A percentile compares a stretch with the other conserved stretches of the same genome.
Conservation (phyloP, 495 filamentous ascomycete genomes). For the Daldinia decipiens region DNA sequence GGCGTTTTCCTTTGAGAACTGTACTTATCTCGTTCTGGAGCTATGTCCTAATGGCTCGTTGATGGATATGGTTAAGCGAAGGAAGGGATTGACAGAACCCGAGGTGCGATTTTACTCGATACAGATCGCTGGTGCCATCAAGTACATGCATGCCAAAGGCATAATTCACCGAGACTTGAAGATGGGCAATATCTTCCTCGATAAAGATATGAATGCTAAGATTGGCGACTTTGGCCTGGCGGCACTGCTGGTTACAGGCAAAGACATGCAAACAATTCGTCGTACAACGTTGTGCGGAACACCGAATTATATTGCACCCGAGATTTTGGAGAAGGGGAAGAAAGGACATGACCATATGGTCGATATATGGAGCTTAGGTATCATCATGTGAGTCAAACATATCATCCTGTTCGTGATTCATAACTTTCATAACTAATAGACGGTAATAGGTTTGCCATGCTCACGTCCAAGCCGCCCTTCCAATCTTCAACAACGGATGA, state of each 20-base stretch:
- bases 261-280: constrained; percentile 77
- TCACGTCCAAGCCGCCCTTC: constrained; percentile 88
- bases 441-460: constrained; percentile 78
- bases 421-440: constrained; percentile 40
- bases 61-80: constrained; percentile 95
- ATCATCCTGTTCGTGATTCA: background rate
- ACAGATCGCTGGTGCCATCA: constrained; percentile 94
- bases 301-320: constrained; percentile 97
- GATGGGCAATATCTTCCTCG: constrained; percentile 97
- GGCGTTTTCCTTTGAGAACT: constrained; percentile 87
- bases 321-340: constrained; percentile 87
- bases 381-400: constrained; percentile 78
- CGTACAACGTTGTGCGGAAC: constrained; percentile 95
- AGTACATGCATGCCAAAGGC: constrained; percentile 93
- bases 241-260: constrained; percentile 87
- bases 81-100: constrained; percentile 85
- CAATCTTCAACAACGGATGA: constrained; percentile 87
- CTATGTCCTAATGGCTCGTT: constrained; percentile 96
- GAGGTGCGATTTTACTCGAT: constrained; percentile 92
- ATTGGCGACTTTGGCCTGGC: constrained; percentile 97
- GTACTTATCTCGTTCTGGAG: constrained; percentile 94
- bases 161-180: constrained; percentile 98
- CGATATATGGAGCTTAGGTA: constrained; percentile 95
- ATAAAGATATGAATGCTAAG: constrained; percentile 96
- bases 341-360: constrained; percentile 90